Evolutionary conservation across 2,329 filamentous ascomycete species (phyloP).

Genomic region (Nakataea oryzae): DNA sequence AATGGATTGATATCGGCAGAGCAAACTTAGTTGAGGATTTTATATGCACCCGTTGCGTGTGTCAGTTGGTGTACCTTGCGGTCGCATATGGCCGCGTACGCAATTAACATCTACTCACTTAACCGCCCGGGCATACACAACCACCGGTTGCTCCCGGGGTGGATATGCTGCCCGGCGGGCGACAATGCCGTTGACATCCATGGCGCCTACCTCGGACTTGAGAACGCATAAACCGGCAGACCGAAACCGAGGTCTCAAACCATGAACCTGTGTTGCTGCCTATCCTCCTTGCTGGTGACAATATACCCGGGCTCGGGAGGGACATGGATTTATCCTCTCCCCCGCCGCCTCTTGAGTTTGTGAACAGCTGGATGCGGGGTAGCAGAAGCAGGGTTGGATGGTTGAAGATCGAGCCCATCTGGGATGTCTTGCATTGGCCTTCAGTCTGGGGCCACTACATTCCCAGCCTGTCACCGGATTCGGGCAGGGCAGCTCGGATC

Average conservation of each 20-base stretch:
- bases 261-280: neutral
- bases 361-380: neutral
- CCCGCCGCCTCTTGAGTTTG: neutral
- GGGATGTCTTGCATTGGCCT: neutral
- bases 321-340: neutral
- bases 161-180: neutral
- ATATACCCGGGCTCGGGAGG: neutral
- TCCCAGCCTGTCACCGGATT: neutral
- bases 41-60: too few species aligned
- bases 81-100: too few species aligned
- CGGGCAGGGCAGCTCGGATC: neutral
- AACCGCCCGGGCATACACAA: neutral
- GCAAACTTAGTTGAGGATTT: too few species aligned
- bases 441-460: neutral
- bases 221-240: neutral
- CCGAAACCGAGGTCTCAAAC: neutral
- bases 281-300: neutral
- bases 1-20: too few species aligned
- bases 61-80: too few species aligned
- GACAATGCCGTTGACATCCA: neutral
- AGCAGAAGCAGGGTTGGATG: neutral
- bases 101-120: neutral
- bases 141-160: neutral
- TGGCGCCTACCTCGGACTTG: neutral
- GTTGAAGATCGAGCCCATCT: neutral